Evolutionary conservation across 139 green algal genomes (phyloP), one percentile per base, ranked within the genome.

Genomic region (Chlorella sp.): DNA sequence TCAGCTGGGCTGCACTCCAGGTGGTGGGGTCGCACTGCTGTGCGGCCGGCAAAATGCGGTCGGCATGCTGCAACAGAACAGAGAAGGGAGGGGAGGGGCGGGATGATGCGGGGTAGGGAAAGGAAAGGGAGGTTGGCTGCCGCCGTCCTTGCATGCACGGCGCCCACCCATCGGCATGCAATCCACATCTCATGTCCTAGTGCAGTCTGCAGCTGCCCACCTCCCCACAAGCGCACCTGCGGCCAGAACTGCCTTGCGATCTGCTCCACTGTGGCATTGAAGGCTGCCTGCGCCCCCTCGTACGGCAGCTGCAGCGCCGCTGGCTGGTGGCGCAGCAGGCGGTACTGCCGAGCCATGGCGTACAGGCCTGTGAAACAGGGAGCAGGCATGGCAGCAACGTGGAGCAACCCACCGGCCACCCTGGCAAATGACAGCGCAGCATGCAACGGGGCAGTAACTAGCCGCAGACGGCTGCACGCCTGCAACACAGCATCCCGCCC

Each of bases 321-420:
- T 18, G 80, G 80, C 47, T 79, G 80, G 47, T 41, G 80, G 68
- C 38, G n/a, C 26, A 85, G 28, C 26, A 68, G 32, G 41, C n/a
- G 47, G 47, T 30, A 70, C 80, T 85, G 80, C 20, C 69, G 80
- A 2, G 80, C 68, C 80, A 85, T 85, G 67, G 64, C 80, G 51
- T 85, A 85, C 68, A 85, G 68, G 16, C 76, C 76, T 82, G 60
- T 36, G 62, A 13, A n/a, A n/a, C n/a, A n/a, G n/a, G n/a, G n/a
- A n/a, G n/a, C n/a, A n/a, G n/a, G n/a, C n/a, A n/a, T n/a, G n/a
- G n/a, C n/a, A n/a, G n/a, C n/a, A n/a, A n/a, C n/a, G n/a, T n/a
- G n/a, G n/a, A n/a, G n/a, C n/a, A n/a, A n/a, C n/a, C n/a, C n/a
- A n/a, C n/a, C n/a, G n/a, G n/a, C n/a, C n/a, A n/a, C n/a, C n/a